A percentile compares a stretch with the other conserved stretches of the same genome.
These are phyloP conservation scores for Mycena kentingensis DNA, from an alignment of 768 basidiomycete genomes.

Conservation along the genomic window DNA sequence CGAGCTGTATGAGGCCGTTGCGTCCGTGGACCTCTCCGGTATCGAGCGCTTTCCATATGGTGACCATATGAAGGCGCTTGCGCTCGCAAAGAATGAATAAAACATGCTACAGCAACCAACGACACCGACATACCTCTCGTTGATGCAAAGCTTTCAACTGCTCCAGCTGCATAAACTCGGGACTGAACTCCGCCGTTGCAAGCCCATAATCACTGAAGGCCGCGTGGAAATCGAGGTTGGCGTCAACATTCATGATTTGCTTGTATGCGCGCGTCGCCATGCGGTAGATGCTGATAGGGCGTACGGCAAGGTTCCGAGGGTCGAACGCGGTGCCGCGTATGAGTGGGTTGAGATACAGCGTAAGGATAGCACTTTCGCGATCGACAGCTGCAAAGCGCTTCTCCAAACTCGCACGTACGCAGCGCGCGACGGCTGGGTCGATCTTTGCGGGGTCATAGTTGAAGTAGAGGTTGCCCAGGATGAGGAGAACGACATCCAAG, in stretches of 20 bases:
- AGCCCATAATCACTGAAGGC: conserved; percentile 7
- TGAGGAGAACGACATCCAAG: conserved; percentile 25
- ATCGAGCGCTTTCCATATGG: conserved; percentile 25
- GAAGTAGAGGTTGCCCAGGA: conserved; percentile 16
- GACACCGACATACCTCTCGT: not conserved
- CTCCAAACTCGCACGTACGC: conserved; percentile 15
- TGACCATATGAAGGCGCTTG: conserved; percentile 18
- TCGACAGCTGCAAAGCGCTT: conserved; percentile 17
- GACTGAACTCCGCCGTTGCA: not conserved
- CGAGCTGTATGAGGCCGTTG: conserved; percentile 27
- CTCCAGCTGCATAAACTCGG: not conserved
- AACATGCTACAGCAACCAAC: not conserved
- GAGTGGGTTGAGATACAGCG: conserved; percentile 18
- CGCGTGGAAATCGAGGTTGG: conserved; percentile 5
- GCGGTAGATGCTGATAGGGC: no score
- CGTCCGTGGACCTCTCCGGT: conserved; percentile 13
- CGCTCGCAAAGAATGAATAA: not conserved
- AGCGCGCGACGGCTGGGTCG: not conserved
- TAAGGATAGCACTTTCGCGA: conserved; percentile 12
- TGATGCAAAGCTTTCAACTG: conserved; percentile 1
- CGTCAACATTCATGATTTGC: not conserved
- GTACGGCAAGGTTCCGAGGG: no score
- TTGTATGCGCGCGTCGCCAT: no score
- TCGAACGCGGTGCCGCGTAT: conserved; percentile 4
- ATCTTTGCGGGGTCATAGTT: conserved; percentile 3